phyloP scores from a whole-genome alignment of 106 monocot genomes.

The Dioscorea alata region DNA sequence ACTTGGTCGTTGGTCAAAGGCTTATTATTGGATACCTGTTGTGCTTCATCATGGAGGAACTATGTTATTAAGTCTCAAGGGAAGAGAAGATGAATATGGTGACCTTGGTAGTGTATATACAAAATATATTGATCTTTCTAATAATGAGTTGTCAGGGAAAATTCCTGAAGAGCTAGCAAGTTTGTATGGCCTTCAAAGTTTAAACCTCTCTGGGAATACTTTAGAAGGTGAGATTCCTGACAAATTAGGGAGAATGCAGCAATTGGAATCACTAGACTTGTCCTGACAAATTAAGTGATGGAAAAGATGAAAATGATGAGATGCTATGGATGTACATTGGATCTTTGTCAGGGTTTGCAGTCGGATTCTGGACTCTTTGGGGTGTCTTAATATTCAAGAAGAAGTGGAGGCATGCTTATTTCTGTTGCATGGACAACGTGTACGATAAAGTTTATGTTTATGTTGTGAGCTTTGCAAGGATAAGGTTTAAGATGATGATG shows the following conservation, averaged over 20 bases:
- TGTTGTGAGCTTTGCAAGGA: too few species aligned
- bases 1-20: too few species aligned
- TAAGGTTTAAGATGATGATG: too few species aligned
- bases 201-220: constrained; percentile 27
- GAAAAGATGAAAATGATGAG: not conserved
- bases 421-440: not conserved
- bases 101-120: too few species aligned
- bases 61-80: too few species aligned
- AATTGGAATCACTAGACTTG: constrained; percentile 19
- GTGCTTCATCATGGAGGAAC: not conserved
- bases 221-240: constrained; percentile 11
- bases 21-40: not conserved
- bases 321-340: not conserved
- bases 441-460: not conserved
- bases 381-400: not conserved
- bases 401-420: not conserved
- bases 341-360: not conserved
- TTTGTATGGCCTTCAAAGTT: constrained; percentile 1
- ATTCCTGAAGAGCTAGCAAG: constrained; percentile 12
- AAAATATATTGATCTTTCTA: constrained; percentile 6
- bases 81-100: too few species aligned
- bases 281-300: not conserved
- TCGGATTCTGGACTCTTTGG: not conserved
- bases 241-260: not conserved
- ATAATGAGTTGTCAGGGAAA: not conserved